phyloP scores from a whole-genome alignment of 768 basidiomycete genomes.

The Boletus rubescentipes region DNA sequence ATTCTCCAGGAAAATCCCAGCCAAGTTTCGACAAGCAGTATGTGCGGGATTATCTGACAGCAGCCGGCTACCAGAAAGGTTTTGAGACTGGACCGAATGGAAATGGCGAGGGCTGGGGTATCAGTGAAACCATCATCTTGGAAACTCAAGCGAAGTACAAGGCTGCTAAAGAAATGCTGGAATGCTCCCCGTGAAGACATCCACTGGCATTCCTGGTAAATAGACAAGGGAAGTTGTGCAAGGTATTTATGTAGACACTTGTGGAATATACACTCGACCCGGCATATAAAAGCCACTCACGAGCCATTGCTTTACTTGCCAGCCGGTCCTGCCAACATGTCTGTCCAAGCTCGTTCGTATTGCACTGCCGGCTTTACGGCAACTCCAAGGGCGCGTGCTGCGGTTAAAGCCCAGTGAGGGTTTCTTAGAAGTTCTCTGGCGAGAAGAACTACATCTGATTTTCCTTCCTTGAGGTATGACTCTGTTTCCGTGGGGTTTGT shows the following conservation, averaged over 20 bases:
- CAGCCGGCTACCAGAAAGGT: constrained; percentile 71
- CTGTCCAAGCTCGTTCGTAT: constrained; percentile 60
- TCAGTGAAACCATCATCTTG: constrained; percentile 71
- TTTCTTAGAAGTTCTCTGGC: constrained; percentile 67
- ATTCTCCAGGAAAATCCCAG: constrained; percentile 72
- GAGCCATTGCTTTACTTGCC: background rate
- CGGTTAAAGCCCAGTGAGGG: constrained; percentile 62
- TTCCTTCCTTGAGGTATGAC: constrained; percentile 58
- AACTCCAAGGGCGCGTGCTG: constrained; percentile 62
- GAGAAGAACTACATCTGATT: constrained; percentile 67
- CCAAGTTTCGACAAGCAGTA: constrained; percentile 98
- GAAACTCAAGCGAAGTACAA: constrained; percentile 79
- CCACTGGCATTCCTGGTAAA: background rate
- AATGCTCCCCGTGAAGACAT: constrained; percentile 19
- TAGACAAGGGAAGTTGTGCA: background rate
- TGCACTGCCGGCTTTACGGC: constrained; percentile 71
- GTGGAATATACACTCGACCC: background rate
- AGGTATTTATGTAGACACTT: constrained; percentile 4
- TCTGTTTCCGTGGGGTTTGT: constrained; percentile 60
- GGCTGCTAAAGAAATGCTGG: constrained; percentile 69
- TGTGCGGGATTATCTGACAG: constrained; percentile 84
- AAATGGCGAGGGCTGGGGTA: constrained; percentile 71
- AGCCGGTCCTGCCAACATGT: constrained; percentile 33
- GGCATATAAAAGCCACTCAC: background rate
- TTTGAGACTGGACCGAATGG: constrained; percentile 73